These are phyloP conservation scores for Pseudoscleropodium purum DNA, from an alignment of 225 moss, liverwort and hornwort species.

Conservation along the genomic window DNA sequence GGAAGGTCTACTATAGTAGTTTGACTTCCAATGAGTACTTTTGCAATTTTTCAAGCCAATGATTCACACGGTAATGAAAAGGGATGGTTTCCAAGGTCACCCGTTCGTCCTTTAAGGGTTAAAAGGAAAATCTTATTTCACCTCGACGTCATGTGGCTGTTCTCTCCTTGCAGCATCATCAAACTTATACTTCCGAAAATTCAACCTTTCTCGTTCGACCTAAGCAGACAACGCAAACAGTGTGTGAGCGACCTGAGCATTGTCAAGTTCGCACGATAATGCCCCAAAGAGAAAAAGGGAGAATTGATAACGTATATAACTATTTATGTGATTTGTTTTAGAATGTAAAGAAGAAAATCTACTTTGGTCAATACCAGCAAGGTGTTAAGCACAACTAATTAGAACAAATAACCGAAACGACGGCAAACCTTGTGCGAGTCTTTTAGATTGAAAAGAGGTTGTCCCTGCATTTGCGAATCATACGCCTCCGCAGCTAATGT, in stretches of 20 bases:
- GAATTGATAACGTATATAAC: background rate
- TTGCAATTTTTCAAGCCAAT: too few relatives aligned
- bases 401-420: background rate
- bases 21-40: too few relatives aligned
- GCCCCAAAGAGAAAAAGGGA: background rate
- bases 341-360: background rate
- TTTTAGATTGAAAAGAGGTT: slow-evolving; percentile 70
- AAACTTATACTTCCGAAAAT: slow-evolving; percentile 40
- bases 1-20: too few relatives aligned
- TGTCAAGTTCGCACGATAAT: background rate
- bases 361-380: background rate
- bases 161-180: slow-evolving; percentile 53
- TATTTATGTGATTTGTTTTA: background rate
- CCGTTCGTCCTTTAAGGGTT: too few relatives aligned
- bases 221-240: background rate
- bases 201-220: slow-evolving; percentile 42
- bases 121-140: background rate
- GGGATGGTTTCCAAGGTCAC: too few relatives aligned
- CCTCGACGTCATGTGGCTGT: slow-evolving; percentile 53
- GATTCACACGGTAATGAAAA: too few relatives aligned
- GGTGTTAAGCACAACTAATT: background rate
- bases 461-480: slow-evolving; percentile 77
- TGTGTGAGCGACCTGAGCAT: background rate
- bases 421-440: slow-evolving; percentile 61
- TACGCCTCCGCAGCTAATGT: slow-evolving; percentile 39